These are phyloP conservation scores for Posidonia oceanica DNA, from an alignment of 116 monocot species.

Conservation along the genomic window DNA sequence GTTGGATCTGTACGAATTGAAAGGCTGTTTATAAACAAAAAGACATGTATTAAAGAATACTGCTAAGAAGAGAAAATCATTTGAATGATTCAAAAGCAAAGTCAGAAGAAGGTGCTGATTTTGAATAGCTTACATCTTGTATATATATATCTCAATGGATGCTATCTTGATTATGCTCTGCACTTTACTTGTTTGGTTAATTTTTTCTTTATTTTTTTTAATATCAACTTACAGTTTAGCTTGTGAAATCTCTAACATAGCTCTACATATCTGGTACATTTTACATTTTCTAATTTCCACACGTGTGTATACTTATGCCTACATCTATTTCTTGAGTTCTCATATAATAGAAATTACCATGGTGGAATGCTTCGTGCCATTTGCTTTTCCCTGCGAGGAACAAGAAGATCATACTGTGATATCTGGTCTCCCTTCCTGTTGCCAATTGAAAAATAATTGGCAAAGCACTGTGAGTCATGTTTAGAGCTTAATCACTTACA, in stretches of 20 bases:
- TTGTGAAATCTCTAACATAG: background rate
- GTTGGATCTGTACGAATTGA: slow-evolving; percentile 34
- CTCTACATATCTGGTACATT: background rate
- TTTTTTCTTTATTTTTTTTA: background rate
- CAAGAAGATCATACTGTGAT: too few relatives aligned
- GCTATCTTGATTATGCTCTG: background rate
- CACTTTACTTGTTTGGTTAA: background rate
- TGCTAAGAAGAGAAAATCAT: background rate
- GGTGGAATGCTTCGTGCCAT: slow-evolving; percentile 17
- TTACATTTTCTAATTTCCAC: background rate
- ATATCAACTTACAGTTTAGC: background rate
- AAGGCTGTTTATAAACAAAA: slow-evolving; percentile 23
- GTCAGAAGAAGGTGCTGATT: background rate
- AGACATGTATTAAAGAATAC: background rate
- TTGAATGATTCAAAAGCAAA: too few relatives aligned
- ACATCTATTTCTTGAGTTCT: background rate
- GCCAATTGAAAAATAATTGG: background rate
- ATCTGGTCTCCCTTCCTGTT: slow-evolving; percentile 39
- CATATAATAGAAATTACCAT: slow-evolving; percentile 12
- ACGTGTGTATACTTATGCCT: too few relatives aligned
- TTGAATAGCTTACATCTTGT: too few relatives aligned
- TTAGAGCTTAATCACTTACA: too few relatives aligned
- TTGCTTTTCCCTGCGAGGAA: slow-evolving; percentile 15
- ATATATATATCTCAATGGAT: too few relatives aligned
- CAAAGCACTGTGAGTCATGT: background rate